These are phyloP conservation scores for Pythium pyrilobum DNA, from an alignment of 352 stramenopile species.

Conservation along the genomic window DNA sequence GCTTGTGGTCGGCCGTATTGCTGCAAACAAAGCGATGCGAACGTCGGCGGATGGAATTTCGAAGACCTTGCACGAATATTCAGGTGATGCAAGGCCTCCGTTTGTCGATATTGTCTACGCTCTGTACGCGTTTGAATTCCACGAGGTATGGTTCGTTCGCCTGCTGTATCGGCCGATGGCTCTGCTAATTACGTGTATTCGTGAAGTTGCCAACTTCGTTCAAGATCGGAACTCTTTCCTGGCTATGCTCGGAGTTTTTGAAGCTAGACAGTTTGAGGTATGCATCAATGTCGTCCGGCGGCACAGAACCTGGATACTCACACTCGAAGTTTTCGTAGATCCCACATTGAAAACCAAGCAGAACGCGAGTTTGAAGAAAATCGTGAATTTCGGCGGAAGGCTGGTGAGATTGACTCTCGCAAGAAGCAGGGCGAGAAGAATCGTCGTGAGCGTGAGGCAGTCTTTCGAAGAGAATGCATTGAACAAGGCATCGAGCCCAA, in stretches of 20 bases:
- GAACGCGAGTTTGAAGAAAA: conserved; percentile 28
- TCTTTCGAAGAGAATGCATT: conserved; percentile 27
- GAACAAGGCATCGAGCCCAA: conserved; percentile 32
- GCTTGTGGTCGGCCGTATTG: conserved; percentile 56
- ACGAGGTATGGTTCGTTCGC: conserved; percentile 30
- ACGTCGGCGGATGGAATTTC: conserved; percentile 29
- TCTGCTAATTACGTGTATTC: background rate
- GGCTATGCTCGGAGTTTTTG: conserved; percentile 25
- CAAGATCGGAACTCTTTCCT: conserved; percentile 26
- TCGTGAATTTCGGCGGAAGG: conserved; percentile 24
- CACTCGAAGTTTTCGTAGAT: conserved; percentile 3
- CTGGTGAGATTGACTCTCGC: conserved; percentile 21
- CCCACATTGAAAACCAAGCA: conserved; percentile 25
- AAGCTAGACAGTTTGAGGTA: conserved; percentile 28
- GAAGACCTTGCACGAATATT: background rate
- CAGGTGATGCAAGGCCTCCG: conserved; percentile 23
- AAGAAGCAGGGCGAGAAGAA: conserved; percentile 22
- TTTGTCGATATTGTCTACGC: conserved; percentile 64
- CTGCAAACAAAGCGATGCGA: conserved; percentile 48
- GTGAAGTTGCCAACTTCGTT: conserved; percentile 24
- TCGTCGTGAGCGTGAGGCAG: conserved; percentile 22
- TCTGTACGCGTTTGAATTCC: conserved; percentile 65
- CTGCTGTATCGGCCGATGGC: background rate
- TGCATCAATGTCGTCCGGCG: background rate
- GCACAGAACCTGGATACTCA: background rate